phyloP scores from a whole-genome alignment of 352 stramenopile genomes.

The Globisporangium paddicum region DNA sequence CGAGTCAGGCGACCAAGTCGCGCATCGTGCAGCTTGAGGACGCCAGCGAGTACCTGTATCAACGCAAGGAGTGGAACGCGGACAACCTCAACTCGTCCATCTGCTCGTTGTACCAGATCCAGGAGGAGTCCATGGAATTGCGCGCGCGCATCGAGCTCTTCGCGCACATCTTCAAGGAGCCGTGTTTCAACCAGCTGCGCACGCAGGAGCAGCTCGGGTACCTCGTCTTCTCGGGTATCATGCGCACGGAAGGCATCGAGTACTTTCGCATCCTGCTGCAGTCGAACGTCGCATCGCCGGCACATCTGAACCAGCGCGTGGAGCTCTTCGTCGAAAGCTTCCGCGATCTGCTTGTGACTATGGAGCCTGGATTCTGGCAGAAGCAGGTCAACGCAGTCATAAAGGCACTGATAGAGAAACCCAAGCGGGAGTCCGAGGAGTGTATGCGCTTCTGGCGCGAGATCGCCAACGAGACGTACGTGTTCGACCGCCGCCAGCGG shows the following conservation, averaged over 20 bases:
- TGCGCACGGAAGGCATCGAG: conserved; percentile 36
- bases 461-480: conserved; percentile 63
- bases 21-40: conserved; percentile 56
- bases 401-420: conserved; percentile 58
- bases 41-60: conserved; percentile 43
- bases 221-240: conserved; percentile 56
- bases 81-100: conserved; percentile 58
- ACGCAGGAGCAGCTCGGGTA: conserved; percentile 73
- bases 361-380: conserved; percentile 24
- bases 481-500: conserved; percentile 53
- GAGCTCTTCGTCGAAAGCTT: conserved; percentile 54
- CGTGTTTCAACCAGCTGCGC: conserved; percentile 56
- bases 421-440: conserved; percentile 61
- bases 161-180: conserved; percentile 51
- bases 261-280: conserved; percentile 78
- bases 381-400: conserved; percentile 66
- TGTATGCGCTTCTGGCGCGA: conserved; percentile 44
- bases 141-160: conserved; percentile 48
- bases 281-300: conserved; percentile 60
- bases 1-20: conserved; percentile 39
- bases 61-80: conserved; percentile 51
- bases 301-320: conserved; percentile 63
- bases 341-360: conserved; percentile 23
- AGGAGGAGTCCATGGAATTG: conserved; percentile 27
- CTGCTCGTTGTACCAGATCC: conserved; percentile 49